These are phyloP conservation scores for Stentor coeruleus DNA, from an alignment of 73 alveolate genomes.

Conservation along the genomic window DNA sequence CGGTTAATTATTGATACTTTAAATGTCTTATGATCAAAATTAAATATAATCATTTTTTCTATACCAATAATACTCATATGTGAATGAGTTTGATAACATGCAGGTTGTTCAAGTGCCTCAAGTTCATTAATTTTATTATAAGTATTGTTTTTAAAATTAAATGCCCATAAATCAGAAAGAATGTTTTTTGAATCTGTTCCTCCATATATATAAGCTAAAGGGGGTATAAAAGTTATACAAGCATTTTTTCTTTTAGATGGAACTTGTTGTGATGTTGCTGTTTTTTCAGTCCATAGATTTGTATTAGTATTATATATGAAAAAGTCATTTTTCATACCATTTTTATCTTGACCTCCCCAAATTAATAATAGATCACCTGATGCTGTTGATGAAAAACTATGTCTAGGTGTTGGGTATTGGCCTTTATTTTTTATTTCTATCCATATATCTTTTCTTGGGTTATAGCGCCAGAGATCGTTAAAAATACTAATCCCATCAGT, in stretches of 20 bases:
- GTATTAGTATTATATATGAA: not conserved
- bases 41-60: too few species aligned
- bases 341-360: not conserved
- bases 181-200: not conserved
- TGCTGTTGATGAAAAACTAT: not conserved
- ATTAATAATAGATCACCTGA: not conserved
- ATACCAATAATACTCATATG: too few species aligned
- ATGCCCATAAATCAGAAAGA: not conserved
- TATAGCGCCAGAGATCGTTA: not conserved
- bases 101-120: too few species aligned
- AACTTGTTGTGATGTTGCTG: not conserved
- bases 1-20: too few species aligned
- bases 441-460: not conserved
- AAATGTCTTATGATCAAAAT: too few species aligned
- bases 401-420: not conserved
- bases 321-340: not conserved
- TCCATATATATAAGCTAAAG: not conserved
- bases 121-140: too few species aligned
- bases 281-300: slow-evolving; percentile 6
- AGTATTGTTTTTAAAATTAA: not conserved
- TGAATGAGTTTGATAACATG: too few species aligned
- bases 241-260: not conserved
- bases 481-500: too few species aligned
- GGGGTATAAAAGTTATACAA: not conserved
- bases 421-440: not conserved